Percentiles rank a stretch among this genome's conserved stretches.
Evolutionary conservation across 2,329 filamentous ascomycete genomes (phyloP).

Genomic region (Aspergillus udagawae): DNA sequence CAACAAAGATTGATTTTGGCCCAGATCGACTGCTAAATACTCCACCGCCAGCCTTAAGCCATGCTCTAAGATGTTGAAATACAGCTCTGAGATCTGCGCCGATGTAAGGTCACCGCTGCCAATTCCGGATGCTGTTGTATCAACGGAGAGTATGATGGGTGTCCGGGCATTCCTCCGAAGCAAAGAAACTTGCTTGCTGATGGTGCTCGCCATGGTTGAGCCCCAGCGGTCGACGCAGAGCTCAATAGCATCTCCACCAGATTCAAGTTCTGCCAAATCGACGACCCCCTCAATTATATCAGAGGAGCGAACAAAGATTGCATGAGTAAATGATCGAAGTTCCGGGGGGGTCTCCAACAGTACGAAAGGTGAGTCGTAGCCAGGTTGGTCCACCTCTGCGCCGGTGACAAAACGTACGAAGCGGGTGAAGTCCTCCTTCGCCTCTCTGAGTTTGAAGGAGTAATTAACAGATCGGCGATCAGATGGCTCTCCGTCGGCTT

Average conservation of each 20-base stretch:
- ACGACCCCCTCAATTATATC: conserved; percentile 30
- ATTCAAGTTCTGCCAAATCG: conserved; percentile 53
- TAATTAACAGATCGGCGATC: conserved; percentile 45
- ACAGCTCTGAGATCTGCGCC: conserved; percentile 15
- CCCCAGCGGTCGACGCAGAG: conserved; percentile 58
- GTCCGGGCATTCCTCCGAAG: conserved; percentile 54
- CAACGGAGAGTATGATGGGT: conserved; percentile 57
- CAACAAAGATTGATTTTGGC: conserved; percentile 25
- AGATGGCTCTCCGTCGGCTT: conserved; percentile 30
- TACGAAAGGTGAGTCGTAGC: conserved; percentile 58
- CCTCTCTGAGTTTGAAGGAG: conserved; percentile 49
- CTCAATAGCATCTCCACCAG: conserved; percentile 57
- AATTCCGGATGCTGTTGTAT: conserved; percentile 26
- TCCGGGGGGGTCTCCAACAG: conserved; percentile 57
- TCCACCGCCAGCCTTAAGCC: conserved; percentile 39
- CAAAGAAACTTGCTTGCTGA: conserved; percentile 55
- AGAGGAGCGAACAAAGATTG: conserved; percentile 37
- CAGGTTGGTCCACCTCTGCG: conserved; percentile 49
- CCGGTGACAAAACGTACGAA: conserved; percentile 58
- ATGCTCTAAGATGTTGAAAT: conserved; percentile 37
- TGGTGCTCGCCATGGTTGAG: conserved; percentile 44
- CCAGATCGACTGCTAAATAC: conserved; percentile 37
- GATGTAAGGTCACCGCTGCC: conserved; percentile 7
- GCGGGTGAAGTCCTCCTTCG: conserved; percentile 57
- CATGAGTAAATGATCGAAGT: conserved; percentile 47